A percentile compares a stretch with the other conserved stretches of the same genome.
Evolutionary conservation across 805 yeast species (phyloP).

Genomic region (Wilhelminamyces savonicus): DNA sequence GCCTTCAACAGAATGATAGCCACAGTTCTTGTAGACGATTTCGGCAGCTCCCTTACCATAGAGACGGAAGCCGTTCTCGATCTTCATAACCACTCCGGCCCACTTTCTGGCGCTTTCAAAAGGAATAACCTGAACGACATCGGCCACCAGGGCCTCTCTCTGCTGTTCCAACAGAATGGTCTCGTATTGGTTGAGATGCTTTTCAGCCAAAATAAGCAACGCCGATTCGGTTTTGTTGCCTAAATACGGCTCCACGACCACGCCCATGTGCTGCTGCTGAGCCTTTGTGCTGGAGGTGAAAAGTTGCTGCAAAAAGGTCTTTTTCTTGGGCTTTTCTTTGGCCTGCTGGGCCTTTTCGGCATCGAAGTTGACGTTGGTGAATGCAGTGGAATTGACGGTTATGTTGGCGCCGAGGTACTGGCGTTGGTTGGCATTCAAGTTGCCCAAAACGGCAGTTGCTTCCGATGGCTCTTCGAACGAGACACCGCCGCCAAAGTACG

Average conservation of each 20-base stretch:
- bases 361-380: slow-evolving; percentile 55
- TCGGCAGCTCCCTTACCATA: slow-evolving; percentile 95
- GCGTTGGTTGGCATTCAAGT: slow-evolving; percentile 16
- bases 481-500: slow-evolving; percentile 49
- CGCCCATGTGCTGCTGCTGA: slow-evolving; percentile 7
- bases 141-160: slow-evolving; percentile 14
- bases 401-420: slow-evolving; percentile 46
- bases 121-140: slow-evolving; percentile 69
- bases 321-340: slow-evolving; percentile 21
- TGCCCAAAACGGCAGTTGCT: slow-evolving; percentile 13
- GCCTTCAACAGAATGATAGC: slow-evolving; percentile 28
- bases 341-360: slow-evolving; percentile 21
- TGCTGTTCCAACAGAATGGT: slow-evolving; percentile 38
- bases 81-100: slow-evolving; percentile 71
- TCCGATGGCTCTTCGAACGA: no score
- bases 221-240: slow-evolving; percentile 98
- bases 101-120: slow-evolving; percentile 91
- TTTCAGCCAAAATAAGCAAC: slow-evolving; percentile 59
- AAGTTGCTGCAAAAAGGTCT: slow-evolving; percentile 22
- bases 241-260: slow-evolving; percentile 52
- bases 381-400: slow-evolving; percentile 81
- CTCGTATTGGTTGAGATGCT: slow-evolving; percentile 43
- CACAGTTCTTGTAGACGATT: slow-evolving; percentile 61
- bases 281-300: slow-evolving; percentile 6
- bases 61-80: slow-evolving; percentile 47